These are phyloP conservation scores for Blastobotrys petasosporus DNA, from an alignment of 1,139 yeast species.

Conservation along the genomic window DNA sequence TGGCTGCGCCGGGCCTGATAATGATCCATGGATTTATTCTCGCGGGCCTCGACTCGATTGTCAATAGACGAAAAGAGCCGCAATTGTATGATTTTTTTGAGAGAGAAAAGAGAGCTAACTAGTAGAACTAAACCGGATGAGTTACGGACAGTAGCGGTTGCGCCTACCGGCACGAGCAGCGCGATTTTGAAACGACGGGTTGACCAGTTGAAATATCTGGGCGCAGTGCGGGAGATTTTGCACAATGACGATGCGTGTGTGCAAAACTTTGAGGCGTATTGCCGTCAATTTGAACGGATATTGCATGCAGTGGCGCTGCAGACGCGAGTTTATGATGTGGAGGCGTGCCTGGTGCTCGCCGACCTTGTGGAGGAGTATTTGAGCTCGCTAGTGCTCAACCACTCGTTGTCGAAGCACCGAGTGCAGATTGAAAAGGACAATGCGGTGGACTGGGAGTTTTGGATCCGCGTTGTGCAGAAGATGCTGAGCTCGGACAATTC, in stretches of 20 bases:
- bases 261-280: constrained; percentile 29
- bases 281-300: constrained; percentile 34
- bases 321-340: constrained; percentile 36
- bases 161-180: constrained; percentile 10
- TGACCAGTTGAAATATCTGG: constrained; percentile 33
- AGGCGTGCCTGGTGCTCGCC: constrained; percentile 45
- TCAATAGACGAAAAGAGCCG: constrained; percentile 15
- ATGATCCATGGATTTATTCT: constrained; percentile 32
- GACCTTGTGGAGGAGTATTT: constrained; percentile 41
- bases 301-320: constrained; percentile 34
- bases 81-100: background rate
- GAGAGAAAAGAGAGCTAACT: background rate
- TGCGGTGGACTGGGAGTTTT: constrained; percentile 64
- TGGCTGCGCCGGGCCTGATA: constrained; percentile 36
- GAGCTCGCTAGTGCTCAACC: constrained; percentile 26
- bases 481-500: constrained; percentile 60
- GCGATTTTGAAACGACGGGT: constrained; percentile 26
- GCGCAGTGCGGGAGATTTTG: constrained; percentile 34
- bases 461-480: constrained; percentile 57
- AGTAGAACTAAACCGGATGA: constrained; percentile 24
- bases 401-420: constrained; percentile 24
- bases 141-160: constrained; percentile 34
- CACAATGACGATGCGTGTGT: constrained; percentile 31
- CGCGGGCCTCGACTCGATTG: constrained; percentile 29
- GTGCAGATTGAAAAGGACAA: constrained; percentile 24